These are phyloP conservation scores for Dryas alaskensis DNA, from an alignment of 306 rosid genomes.

Conservation along the genomic window DNA sequence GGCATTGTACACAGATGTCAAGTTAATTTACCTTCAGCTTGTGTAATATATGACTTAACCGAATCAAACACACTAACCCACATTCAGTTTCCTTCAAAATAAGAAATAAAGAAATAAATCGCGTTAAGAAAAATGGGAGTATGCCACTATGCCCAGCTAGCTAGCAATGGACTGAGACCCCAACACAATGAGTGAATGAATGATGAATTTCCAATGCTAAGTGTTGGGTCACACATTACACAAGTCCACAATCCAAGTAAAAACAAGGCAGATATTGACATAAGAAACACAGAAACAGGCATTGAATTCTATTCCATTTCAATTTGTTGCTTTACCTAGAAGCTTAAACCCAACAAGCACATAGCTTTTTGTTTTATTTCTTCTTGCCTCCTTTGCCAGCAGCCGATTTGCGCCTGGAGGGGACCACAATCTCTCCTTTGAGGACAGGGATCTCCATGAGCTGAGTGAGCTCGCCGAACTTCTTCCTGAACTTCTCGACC, in stretches of 20 bases:
- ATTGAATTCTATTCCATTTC: background rate
- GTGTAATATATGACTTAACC: too few species aligned
- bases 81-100: too few species aligned
- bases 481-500: conserved; percentile 96
- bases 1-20: background rate
- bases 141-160: background rate
- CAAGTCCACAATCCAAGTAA: conserved; percentile 4
- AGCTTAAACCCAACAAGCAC: background rate
- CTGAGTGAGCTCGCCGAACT: conserved; percentile 53
- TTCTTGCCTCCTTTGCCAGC: conserved; percentile 71
- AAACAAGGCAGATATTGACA: conserved; percentile 2
- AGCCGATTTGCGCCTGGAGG: conserved; percentile 54
- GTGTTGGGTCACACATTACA: too few species aligned
- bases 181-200: too few species aligned
- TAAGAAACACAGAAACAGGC: conserved; percentile 15
- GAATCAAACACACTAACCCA: too few species aligned
- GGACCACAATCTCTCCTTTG: conserved; percentile 74
- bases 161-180: background rate
- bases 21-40: background rate
- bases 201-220: too few species aligned
- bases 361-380: conserved; percentile 30
- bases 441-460: conserved; percentile 85
- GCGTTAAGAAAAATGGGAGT: background rate
- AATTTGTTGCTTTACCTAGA: background rate
- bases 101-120: background rate